Evolutionary conservation across 345 rosid genomes (phyloP), one percentile per base, ranked within the genome.

Genomic region (Erodium maritimum): DNA sequence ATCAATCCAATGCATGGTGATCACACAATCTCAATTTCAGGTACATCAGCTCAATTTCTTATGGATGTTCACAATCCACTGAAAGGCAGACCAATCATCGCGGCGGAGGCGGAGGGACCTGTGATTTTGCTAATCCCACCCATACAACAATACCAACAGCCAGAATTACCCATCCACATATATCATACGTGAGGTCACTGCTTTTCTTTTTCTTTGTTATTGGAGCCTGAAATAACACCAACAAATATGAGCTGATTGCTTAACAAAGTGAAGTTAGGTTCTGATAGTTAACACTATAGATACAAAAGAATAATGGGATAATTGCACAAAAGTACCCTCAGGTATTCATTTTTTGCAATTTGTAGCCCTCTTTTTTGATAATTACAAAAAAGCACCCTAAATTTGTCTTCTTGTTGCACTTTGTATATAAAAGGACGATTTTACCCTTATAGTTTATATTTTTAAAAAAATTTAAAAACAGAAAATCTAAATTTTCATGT

Each of bases 61-160:
- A 29, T 19, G 23, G 57, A 22, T 19, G 21, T 20, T 57, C 33
- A 37, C 52, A 29, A 29, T 29, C 37, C 37, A 29, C 37, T 5
- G 37, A 29, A 5, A 11, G 14, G 42, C 1, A 8, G 33, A 46
- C 22, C 18, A 50, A 72, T 75, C 60, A 80, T 66, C 69, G 63
- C 0, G 82, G 75, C 12, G 80, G 55, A 0, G 79, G 70, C 0
- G 84, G 71, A 5, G 91, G 91, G 77, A 79, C 20, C 12, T 82
- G 82, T 54, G 86, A 79, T 75, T 88, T 91, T 0, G 96, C 82
- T 53, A 86, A 80, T 22, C 96, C 90, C 3, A 88, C 73, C 88
- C 90, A 88, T 0, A 90, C 82, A 45, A 91, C 85, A 62, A 88
- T 59, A 18, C 98, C 96, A 13, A 84, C 82, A 18, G 86, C 96